A percentile compares a stretch with the other conserved stretches of the same genome.
Conservation (phyloP, 257 asterid species). For the Haberlea rhodopensis region DNA sequence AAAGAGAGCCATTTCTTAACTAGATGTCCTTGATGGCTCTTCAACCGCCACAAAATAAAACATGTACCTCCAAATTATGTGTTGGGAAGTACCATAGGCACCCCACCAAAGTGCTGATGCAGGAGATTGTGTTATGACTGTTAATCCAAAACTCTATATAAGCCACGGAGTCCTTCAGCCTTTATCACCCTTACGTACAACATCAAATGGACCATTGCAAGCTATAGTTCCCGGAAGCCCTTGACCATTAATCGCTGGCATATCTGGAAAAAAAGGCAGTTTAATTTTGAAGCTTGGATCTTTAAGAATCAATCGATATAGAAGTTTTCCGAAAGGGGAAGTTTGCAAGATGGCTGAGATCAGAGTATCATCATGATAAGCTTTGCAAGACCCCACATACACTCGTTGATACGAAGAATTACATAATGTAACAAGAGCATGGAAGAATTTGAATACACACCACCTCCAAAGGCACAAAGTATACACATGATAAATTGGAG, state of each 20-base stretch:
- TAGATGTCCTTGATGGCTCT: slow-evolving; percentile 7
- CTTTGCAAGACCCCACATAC: no score
- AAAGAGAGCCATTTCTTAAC: background rate
- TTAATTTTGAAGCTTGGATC: slow-evolving; percentile 7
- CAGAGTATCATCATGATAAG: no score
- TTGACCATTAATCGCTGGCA: slow-evolving; percentile 97
- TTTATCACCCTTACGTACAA: slow-evolving; percentile 49
- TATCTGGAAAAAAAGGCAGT: slow-evolving; percentile 36
- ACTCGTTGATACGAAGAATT: slow-evolving; percentile 5
- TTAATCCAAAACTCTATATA: slow-evolving; percentile 86
- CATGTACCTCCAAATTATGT: slow-evolving; percentile 73
- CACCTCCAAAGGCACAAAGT: slow-evolving; percentile 94
- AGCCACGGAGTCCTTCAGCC: slow-evolving; percentile 79
- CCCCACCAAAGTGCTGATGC: slow-evolving; percentile 99
- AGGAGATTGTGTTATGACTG: slow-evolving; percentile 72
- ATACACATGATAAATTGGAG: slow-evolving; percentile 76
- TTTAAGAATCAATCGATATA: background rate
- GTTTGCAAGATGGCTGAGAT: background rate
- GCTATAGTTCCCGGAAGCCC: slow-evolving; percentile 74
- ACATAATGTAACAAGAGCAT: slow-evolving; percentile 25
- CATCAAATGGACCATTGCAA: slow-evolving; percentile 79
- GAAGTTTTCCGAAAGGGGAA: background rate
- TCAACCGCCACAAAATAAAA: slow-evolving; percentile 2
- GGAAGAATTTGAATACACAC: slow-evolving; percentile 44
- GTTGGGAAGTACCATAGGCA: slow-evolving; percentile 84